Evolutionary conservation across 2,329 filamentous ascomycete genomes (phyloP).

Genomic region (Alternaria ventricosa): DNA sequence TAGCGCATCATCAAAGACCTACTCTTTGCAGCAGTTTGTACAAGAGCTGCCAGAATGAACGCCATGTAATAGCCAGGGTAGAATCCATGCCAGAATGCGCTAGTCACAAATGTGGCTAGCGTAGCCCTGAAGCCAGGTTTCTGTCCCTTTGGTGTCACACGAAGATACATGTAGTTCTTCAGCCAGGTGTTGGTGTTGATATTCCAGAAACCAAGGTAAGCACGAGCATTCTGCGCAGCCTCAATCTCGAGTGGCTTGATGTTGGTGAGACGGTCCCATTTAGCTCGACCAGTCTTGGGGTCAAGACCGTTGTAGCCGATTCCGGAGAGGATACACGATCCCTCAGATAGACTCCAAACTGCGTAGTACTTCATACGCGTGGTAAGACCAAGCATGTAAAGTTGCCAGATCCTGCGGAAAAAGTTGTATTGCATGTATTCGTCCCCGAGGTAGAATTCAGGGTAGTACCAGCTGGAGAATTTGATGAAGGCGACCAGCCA

Average conservation of each 20-base stretch:
- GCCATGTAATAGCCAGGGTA: slow-evolving; percentile 94
- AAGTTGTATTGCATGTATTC: slow-evolving; percentile 72
- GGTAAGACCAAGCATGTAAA: slow-evolving; percentile 85
- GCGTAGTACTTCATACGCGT: slow-evolving; percentile 94
- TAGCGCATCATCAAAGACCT: slow-evolving; percentile 49
- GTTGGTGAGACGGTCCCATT: slow-evolving; percentile 90
- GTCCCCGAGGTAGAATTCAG: slow-evolving; percentile 68
- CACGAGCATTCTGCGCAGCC: slow-evolving; percentile 89
- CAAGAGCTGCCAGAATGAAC: slow-evolving; percentile 86
- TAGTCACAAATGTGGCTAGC: slow-evolving; percentile 91
- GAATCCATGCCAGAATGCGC: slow-evolving; percentile 97
- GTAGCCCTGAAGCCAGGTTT: slow-evolving; percentile 96
- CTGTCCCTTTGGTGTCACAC: slow-evolving; percentile 92
- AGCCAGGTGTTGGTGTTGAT: slow-evolving; percentile 99
- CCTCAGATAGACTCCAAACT: slow-evolving; percentile 92
- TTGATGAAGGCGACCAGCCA: slow-evolving; percentile 84
- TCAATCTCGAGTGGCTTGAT: slow-evolving; percentile 87
- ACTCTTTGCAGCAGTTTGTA: slow-evolving; percentile 96
- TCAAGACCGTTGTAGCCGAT: slow-evolving; percentile 95
- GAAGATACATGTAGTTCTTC: slow-evolving; percentile 92
- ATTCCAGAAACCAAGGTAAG: slow-evolving; percentile 92
- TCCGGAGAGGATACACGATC: slow-evolving; percentile 90
- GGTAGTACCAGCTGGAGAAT: slow-evolving; percentile 71
- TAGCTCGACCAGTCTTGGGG: slow-evolving; percentile 79
- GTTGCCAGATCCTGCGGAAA: slow-evolving; percentile 73